Conservation (phyloP, 148 eudicot species). For the Arctostaphylos glauca region DNA sequence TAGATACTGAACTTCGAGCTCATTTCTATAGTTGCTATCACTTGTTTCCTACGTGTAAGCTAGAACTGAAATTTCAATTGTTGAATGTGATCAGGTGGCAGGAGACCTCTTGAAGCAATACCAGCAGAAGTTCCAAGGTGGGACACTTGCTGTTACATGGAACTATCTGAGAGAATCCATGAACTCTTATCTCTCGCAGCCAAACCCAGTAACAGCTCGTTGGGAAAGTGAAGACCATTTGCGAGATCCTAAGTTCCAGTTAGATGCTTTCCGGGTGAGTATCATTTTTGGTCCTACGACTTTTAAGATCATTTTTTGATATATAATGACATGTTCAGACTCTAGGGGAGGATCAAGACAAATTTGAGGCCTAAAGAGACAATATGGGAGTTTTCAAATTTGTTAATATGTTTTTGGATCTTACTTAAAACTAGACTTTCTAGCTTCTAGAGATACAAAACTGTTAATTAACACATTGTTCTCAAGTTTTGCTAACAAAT, state of each 20-base stretch:
- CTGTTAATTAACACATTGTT: not conserved
- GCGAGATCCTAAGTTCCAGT: slow-evolving; percentile 86
- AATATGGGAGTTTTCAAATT: not conserved
- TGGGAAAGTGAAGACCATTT: slow-evolving; percentile 96
- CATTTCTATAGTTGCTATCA: not conserved
- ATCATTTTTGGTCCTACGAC: not conserved
- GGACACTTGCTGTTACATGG: slow-evolving; percentile 85
- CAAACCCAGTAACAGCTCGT: slow-evolving; percentile 88
- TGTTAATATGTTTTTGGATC: not conserved
- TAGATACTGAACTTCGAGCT: not conserved
- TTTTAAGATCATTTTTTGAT: not conserved
- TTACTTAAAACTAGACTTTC: not conserved
- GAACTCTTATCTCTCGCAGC: slow-evolving; percentile 86
- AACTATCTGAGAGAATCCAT: slow-evolving; percentile 89
- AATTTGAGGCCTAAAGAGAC: not conserved
- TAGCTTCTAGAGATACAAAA: not conserved
- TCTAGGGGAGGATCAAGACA: not conserved
- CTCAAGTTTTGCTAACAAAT: not conserved
- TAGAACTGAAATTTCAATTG: slow-evolving; percentile 1
- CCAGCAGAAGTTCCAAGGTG: slow-evolving; percentile 84
- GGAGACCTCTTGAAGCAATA: slow-evolving; percentile 87
- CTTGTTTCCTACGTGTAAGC: not conserved
- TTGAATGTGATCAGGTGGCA: slow-evolving; percentile 61
- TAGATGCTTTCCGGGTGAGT: slow-evolving; percentile 87
- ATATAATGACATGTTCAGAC: not conserved